phyloP scores from a whole-genome alignment of 345 rosid species.

The Turnera subulata region DNA sequence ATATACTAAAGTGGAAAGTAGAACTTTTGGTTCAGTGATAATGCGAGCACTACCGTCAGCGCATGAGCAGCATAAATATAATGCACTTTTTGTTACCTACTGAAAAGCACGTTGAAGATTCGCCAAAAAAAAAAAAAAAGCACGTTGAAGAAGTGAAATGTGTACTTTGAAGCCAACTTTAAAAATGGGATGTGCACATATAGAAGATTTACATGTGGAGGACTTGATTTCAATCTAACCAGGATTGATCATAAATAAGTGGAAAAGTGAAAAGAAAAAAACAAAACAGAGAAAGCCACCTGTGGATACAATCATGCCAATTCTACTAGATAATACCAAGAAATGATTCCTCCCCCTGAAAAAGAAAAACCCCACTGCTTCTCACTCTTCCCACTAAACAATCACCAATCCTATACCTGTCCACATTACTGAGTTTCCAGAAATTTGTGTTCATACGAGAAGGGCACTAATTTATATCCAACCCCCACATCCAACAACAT shows the following conservation, averaged over 20 bases:
- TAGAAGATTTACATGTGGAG: neutral
- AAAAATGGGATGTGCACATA: neutral
- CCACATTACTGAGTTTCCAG: neutral
- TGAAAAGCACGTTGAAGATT: too few species aligned
- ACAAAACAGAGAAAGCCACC: neutral
- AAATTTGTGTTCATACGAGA: neutral
- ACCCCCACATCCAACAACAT: neutral
- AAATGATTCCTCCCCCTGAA: constrained; percentile 2
- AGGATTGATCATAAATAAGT: neutral
- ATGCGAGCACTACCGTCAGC: too few species aligned
- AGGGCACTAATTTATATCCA: neutral
- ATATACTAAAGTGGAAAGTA: too few species aligned
- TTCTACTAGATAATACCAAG: constrained; percentile 5
- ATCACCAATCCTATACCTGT: neutral
- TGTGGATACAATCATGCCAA: constrained; percentile 4
- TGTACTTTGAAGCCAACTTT: neutral
- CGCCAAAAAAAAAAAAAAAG: too few species aligned
- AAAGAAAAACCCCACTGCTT: constrained; percentile 29
- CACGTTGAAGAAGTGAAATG: too few species aligned
- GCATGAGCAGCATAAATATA: too few species aligned
- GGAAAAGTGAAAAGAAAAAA: too few species aligned
- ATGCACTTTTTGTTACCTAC: too few species aligned
- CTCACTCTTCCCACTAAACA: constrained; percentile 31
- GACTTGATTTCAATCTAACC: neutral
- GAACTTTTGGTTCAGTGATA: too few species aligned